A percentile compares a stretch with the other conserved stretches of the same genome.
Conservation (phyloP, 371 early-diverging fungal genomes). For the Mortierella sp. region DNA sequence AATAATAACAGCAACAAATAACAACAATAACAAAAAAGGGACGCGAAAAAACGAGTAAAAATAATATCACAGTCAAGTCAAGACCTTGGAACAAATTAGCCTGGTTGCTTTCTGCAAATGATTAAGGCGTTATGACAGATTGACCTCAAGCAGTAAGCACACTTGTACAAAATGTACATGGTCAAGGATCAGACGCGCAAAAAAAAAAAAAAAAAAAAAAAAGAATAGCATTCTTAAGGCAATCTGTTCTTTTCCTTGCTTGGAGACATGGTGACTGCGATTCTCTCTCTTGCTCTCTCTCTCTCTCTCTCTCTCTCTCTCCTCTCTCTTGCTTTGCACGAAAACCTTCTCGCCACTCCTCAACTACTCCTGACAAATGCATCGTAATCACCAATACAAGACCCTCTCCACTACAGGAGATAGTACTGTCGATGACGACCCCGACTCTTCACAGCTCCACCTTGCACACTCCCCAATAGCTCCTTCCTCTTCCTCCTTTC, state of each 20-base stretch:
- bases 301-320: background rate
- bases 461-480: background rate
- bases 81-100: background rate
- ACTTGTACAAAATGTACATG: background rate
- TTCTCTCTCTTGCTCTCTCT: background rate
- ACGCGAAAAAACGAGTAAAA: background rate
- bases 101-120: background rate
- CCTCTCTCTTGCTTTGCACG: background rate
- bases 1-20: no score
- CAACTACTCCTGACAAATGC: constrained; percentile 7
- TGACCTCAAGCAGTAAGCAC: background rate
- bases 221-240: background rate
- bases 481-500: constrained; percentile 12
- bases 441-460: background rate
- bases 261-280: no score
- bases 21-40: background rate
- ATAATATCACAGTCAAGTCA: background rate
- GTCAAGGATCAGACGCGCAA: background rate
- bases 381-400: constrained; percentile 27
- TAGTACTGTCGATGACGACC: constrained; percentile 6
- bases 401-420: constrained; percentile 4
- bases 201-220: constrained; percentile 2
- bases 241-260: background rate
- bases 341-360: background rate
- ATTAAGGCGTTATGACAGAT: background rate